Evolutionary conservation across 164 flowering plant species (phyloP).

Genomic region (Vitis amurensis): DNA sequence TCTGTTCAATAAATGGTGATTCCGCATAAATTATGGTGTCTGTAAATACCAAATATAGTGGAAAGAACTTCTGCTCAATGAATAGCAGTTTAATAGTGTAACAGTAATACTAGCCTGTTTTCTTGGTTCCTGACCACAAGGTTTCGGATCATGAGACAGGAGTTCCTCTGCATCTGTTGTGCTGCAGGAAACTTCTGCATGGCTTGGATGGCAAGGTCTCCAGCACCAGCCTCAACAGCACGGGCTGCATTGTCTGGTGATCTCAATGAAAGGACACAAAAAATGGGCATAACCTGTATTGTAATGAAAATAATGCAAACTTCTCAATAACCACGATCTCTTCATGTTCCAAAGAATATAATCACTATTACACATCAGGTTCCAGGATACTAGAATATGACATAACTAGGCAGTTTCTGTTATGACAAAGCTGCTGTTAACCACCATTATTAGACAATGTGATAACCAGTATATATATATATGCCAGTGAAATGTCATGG

Average conservation of each 20-base stretch:
- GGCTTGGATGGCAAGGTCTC: conserved; percentile 82
- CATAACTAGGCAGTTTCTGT: too few relatives aligned
- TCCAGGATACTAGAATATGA: not conserved
- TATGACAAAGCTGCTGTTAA: too few relatives aligned
- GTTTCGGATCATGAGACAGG: conserved; percentile 93
- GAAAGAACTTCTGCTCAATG: not conserved
- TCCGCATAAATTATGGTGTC: not conserved
- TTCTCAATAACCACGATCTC: not conserved
- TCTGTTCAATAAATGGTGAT: conserved; percentile 34
- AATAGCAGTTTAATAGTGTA: not conserved
- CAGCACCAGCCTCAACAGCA: conserved; percentile 93
- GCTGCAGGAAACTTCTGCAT: conserved; percentile 78
- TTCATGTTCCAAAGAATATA: not conserved
- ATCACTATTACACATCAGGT: not conserved
- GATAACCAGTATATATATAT: too few relatives aligned
- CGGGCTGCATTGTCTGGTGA: conserved; percentile 82
- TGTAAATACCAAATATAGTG: not conserved
- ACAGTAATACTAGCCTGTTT: conserved; percentile 57
- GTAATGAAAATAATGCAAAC: not conserved
- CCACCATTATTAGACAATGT: too few relatives aligned
- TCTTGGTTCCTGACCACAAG: conserved; percentile 85
- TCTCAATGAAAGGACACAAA: conserved; percentile 67
- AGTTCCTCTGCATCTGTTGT: conserved; percentile 67
- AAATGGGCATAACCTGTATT: conserved; percentile 76
- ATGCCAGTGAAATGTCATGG: not conserved